These are phyloP conservation scores for Uromyces viciae-fabae DNA, from an alignment of 1,284 basidiomycete species.

Conservation along the genomic window DNA sequence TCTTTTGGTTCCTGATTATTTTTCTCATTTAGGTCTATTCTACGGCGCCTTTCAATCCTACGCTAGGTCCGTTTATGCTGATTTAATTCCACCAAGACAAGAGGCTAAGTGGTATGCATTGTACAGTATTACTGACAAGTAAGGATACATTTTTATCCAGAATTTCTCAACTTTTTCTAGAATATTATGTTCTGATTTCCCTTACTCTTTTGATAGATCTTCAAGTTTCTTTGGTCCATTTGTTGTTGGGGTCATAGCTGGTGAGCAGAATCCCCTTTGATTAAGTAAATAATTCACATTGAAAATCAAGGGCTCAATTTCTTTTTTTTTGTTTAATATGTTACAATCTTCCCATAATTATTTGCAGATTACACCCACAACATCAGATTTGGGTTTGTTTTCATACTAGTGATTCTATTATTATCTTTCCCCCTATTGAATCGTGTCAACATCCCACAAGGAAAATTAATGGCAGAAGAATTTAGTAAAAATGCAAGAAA, in stretches of 20 bases:
- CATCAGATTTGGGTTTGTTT: conserved; percentile 82
- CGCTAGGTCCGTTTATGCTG: conserved; percentile 71
- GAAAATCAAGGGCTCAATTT: too few relatives aligned
- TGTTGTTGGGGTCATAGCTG: conserved; percentile 77
- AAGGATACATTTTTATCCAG: conserved; percentile 48
- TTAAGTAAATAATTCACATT: too few relatives aligned
- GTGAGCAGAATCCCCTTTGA: conserved; percentile 66
- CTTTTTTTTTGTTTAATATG: neutral
- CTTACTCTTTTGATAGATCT: conserved; percentile 60
- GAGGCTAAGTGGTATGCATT: conserved; percentile 74
- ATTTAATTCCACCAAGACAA: conserved; percentile 71
- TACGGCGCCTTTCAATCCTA: conserved; percentile 77
- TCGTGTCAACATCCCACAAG: conserved; percentile 7
- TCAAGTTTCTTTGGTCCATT: conserved; percentile 79
- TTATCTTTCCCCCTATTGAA: conserved; percentile 69
- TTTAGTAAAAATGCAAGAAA: neutral
- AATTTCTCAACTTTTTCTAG: neutral
- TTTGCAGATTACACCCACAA: conserved; percentile 54
- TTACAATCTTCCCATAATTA: too few relatives aligned
- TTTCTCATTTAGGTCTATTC: conserved; percentile 60
- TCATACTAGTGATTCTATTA: conserved; percentile 75
- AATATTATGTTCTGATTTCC: neutral
- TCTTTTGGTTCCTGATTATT: neutral
- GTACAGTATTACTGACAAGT: conserved; percentile 84
- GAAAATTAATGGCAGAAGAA: conserved; percentile 30